Evolutionary conservation across 495 filamentous ascomycete species (phyloP).

Genomic region (Rhizodiscina lignyota): DNA sequence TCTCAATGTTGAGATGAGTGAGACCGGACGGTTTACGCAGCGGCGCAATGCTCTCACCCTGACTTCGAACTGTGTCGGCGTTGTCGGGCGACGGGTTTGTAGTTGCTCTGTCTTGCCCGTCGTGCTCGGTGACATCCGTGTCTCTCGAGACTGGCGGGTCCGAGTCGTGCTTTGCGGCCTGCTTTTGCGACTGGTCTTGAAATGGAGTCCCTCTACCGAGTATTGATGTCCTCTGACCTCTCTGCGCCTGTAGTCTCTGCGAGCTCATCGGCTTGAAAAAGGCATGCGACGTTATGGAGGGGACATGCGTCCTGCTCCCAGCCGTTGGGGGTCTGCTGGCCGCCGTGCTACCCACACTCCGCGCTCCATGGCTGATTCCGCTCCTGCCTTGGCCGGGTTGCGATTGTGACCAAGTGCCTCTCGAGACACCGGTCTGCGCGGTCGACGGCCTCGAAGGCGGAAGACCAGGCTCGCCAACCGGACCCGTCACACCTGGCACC

Average conservation of each 20-base stretch:
- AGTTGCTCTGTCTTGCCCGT: conserved; percentile 45
- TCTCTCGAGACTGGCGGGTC: conserved; percentile 51
- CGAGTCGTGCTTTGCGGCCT: conserved; percentile 22
- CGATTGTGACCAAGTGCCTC: no score
- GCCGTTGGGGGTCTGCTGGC: conserved; percentile 26
- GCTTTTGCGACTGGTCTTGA: neutral
- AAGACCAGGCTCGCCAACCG: conserved; percentile 25
- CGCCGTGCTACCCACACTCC: conserved; percentile 19
- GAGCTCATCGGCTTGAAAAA: conserved; percentile 97
- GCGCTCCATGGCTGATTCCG: conserved; percentile 5
- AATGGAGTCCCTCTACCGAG: conserved; percentile 1
- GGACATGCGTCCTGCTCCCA: conserved; percentile 63
- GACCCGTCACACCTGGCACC: conserved; percentile 21
- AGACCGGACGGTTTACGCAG: conserved; percentile 16
- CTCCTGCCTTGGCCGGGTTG: no score
- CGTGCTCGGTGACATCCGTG: conserved; percentile 58
- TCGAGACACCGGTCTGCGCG: conserved; percentile 21
- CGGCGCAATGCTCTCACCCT: conserved; percentile 59
- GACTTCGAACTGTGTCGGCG: conserved; percentile 44
- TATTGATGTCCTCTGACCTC: conserved; percentile 34
- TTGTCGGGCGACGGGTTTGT: conserved; percentile 60
- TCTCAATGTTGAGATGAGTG: neutral
- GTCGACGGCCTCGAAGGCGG: conserved; percentile 23
- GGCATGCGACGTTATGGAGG: conserved; percentile 69
- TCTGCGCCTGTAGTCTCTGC: conserved; percentile 81